phyloP scores from a whole-genome alignment of 202 grass and related monocot species.

The Schoenoplectus tabernaemontani region DNA sequence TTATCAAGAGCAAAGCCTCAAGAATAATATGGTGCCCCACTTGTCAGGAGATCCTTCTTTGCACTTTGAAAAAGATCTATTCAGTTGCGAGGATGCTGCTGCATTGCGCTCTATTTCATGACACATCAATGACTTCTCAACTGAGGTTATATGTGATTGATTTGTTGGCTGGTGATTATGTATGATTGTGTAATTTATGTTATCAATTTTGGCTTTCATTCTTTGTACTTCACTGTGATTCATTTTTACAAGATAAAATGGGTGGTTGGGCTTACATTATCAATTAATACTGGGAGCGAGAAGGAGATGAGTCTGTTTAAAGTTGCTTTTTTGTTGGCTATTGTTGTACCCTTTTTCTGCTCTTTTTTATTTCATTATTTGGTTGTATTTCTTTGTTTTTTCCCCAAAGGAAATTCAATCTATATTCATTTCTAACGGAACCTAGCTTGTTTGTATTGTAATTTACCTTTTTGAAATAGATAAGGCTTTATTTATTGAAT shows the following conservation, averaged over 20 bases:
- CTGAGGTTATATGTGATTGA: not conserved
- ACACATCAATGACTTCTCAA: not conserved
- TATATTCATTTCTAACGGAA: not conserved
- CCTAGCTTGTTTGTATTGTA: not conserved
- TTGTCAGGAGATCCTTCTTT: conserved; percentile 30
- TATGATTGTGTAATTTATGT: not conserved
- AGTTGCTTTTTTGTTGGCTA: not conserved
- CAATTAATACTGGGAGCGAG: not conserved
- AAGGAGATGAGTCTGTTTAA: not conserved
- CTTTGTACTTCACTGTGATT: conserved; percentile 1
- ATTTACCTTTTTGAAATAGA: not conserved
- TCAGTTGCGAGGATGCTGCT: conserved; percentile 34
- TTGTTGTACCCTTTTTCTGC: not conserved
- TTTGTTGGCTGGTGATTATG: not conserved
- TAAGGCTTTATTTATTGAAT: not conserved
- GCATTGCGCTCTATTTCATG: conserved; percentile 32
- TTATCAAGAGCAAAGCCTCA: conserved; percentile 57
- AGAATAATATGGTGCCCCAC: conserved; percentile 19
- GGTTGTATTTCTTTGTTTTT: conserved; percentile 5
- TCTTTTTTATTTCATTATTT: not conserved
- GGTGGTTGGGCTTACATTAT: not conserved
- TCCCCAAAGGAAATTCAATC: not conserved
- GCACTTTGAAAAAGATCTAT: not conserved
- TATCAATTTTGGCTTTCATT: not conserved
- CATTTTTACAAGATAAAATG: not conserved